Evolutionary conservation across 805 yeast genomes (phyloP).

Genomic region (Starmerella apis): DNA sequence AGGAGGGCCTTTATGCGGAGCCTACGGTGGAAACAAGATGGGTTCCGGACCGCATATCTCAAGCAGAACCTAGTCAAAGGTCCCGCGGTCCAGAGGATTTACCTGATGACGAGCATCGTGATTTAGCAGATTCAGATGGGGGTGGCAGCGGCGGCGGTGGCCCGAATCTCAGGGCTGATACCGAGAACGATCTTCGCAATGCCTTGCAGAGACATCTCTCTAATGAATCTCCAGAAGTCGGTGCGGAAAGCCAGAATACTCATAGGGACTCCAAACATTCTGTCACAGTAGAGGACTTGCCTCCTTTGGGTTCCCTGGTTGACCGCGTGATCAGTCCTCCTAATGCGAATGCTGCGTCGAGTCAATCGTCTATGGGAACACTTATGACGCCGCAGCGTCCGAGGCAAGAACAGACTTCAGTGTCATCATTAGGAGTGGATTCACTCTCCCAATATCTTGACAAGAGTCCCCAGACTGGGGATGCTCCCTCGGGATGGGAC

Average conservation of each 20-base stretch:
- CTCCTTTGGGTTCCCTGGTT: constrained; percentile 13
- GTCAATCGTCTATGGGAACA: background rate
- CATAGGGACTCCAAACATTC: background rate
- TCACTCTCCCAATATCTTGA: constrained; percentile 14
- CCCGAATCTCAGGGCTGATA: constrained; percentile 1
- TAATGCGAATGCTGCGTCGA: background rate
- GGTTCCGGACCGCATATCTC: constrained; percentile 1
- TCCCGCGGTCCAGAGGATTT: background rate
- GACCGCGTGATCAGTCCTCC: constrained; percentile 15
- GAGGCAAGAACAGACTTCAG: background rate
- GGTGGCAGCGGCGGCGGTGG: background rate
- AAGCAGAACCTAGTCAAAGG: background rate
- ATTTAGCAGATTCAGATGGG: background rate
- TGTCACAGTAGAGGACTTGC: constrained; percentile 6
- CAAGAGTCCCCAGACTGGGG: constrained; percentile 11
- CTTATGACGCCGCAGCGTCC: background rate
- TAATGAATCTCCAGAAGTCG: background rate
- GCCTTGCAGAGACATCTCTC: constrained; percentile 9
- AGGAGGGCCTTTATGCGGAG: background rate
- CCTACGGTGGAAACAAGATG: constrained; percentile 3
- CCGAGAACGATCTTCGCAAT: constrained; percentile 14
- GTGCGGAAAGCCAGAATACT: background rate
- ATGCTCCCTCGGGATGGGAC: constrained; percentile 5
- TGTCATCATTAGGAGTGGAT: constrained; percentile 3
- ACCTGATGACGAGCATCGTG: background rate